Conservation (phyloP, 805 yeast species). For the Candida koratica region DNA sequence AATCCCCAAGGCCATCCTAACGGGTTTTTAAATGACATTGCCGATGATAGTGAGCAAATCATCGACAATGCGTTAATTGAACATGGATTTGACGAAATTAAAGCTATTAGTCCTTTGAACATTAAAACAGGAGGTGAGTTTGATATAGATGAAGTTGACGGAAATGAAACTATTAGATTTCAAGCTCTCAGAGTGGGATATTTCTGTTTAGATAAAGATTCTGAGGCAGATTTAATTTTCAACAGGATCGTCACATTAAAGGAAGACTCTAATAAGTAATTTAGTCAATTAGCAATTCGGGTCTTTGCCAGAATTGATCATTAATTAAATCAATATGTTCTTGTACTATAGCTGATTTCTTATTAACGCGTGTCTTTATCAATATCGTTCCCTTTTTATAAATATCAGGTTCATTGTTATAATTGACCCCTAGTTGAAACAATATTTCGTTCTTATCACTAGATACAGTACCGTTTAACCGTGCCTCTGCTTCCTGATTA, state of each 20-base stretch:
- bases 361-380: constrained; percentile 52
- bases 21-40: constrained; percentile 82
- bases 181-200: constrained; percentile 97
- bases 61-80: constrained; percentile 69
- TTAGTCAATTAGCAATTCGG: constrained; percentile 1
- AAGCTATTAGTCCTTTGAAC: constrained; percentile 71
- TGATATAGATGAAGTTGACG: constrained; percentile 62
- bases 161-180: constrained; percentile 84
- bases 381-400: constrained; percentile 78
- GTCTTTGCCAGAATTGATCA: constrained; percentile 55
- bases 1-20: constrained; percentile 87
- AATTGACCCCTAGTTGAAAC: constrained; percentile 79
- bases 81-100: constrained; percentile 63
- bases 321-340: constrained; percentile 61
- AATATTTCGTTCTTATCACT: constrained; percentile 86
- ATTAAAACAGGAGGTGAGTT: constrained; percentile 58
- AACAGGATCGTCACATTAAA: constrained; percentile 93
- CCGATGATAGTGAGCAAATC: constrained; percentile 71
- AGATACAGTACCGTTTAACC: constrained; percentile 71
- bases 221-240: constrained; percentile 61
- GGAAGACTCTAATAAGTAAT: constrained; percentile 37
- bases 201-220: constrained; percentile 84
- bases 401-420: constrained; percentile 85
- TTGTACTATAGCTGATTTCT: constrained; percentile 42
- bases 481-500: constrained; percentile 77